Percentiles rank a stretch among this genome's conserved stretches.
Conservation (phyloP, 169 alveolate species). For the Neospora caninum region DNA sequence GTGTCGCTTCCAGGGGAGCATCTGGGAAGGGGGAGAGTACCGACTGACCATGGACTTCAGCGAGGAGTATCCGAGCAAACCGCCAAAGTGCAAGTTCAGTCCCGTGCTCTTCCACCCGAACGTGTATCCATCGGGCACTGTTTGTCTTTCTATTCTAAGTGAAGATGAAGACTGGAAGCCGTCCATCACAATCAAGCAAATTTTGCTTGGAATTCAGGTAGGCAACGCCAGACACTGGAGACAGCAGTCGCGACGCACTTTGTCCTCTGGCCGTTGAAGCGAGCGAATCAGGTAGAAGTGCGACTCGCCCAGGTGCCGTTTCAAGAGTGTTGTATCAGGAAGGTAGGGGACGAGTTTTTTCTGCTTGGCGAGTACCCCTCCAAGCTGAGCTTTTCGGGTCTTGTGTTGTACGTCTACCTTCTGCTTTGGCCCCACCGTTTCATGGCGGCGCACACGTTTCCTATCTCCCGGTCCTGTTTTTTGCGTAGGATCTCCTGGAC, state of each 20-base stretch:
- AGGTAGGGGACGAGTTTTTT: too few species aligned
- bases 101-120: constrained; percentile 98
- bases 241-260: neutral
- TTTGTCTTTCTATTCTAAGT: constrained; percentile 96
- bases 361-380: too few species aligned
- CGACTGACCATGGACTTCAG: constrained; percentile 96
- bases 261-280: neutral
- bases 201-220: constrained; percentile 96
- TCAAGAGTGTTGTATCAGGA: too few species aligned
- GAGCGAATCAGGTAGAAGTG: too few species aligned
- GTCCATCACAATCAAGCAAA: constrained; percentile 97
- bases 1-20: constrained; percentile 77
- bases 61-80: constrained; percentile 99
- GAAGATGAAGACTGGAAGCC: constrained; percentile 99
- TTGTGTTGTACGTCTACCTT: neutral
- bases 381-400: too few species aligned
- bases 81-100: constrained; percentile 98
- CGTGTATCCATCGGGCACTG: constrained; percentile 97
- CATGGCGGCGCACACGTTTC: too few species aligned
- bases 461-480: neutral
- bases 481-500: constrained; percentile 92
- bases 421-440: neutral
- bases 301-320: neutral
- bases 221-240: neutral
- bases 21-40: constrained; percentile 98